Conservation (phyloP, 495 filamentous ascomycete species). For the Penicillium turbatum region DNA sequence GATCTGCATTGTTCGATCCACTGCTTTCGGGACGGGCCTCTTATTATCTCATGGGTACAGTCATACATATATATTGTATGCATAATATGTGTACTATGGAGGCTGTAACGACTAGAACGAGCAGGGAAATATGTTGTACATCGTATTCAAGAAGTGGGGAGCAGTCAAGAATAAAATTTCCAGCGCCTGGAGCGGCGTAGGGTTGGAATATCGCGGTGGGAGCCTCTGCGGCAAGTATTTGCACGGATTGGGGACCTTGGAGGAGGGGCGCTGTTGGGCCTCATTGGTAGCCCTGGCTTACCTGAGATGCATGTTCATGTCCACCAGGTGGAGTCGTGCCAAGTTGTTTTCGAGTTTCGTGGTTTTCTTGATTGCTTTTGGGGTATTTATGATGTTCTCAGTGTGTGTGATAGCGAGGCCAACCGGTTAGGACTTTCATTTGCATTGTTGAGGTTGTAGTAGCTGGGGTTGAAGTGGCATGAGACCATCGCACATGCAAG, state of each 20-base stretch:
- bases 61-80: slow-evolving; percentile 1
- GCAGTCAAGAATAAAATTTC: slow-evolving; percentile 11
- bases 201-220: slow-evolving; percentile 5
- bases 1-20: slow-evolving; percentile 8
- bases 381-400: background rate
- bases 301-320: slow-evolving; percentile 8
- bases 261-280: slow-evolving; percentile 18
- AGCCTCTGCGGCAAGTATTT: slow-evolving; percentile 23
- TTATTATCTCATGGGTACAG: slow-evolving; percentile 19
- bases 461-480: background rate
- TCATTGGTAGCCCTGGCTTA: slow-evolving; percentile 20
- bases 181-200: slow-evolving; percentile 25
- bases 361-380: slow-evolving; percentile 2
- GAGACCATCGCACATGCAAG: background rate
- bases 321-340: background rate
- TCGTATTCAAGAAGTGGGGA: background rate
- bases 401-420: slow-evolving; percentile 9
- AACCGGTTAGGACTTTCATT: background rate
- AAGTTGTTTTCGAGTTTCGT: slow-evolving; percentile 3
- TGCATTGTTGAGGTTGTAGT: background rate
- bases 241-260: slow-evolving; percentile 25
- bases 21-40: slow-evolving; percentile 21
- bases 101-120: background rate
- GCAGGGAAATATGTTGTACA: background rate
- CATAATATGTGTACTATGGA: background rate